phyloP scores from a whole-genome alignment of 2,329 filamentous ascomycete genomes.

The Scedosporium apiospermum region DNA sequence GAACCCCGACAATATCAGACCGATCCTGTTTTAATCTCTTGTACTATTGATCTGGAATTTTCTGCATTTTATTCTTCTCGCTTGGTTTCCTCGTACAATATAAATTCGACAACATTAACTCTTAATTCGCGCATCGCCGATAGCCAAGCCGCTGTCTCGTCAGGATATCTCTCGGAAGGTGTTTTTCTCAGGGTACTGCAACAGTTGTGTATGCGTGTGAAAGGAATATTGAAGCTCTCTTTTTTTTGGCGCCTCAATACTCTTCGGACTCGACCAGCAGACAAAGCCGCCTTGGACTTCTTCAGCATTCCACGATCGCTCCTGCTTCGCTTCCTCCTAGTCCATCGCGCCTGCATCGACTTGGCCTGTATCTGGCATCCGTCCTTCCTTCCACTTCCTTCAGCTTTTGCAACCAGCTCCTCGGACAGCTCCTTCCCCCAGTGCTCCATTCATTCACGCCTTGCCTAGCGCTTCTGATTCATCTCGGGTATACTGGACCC shows the following conservation, averaged over 20 bases:
- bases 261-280: background rate
- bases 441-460: background rate
- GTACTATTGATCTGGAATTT: constrained; percentile 9
- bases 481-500: background rate
- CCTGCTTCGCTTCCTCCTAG: background rate
- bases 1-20: background rate
- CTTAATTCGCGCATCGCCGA: constrained; percentile 4
- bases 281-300: background rate
- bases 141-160: background rate
- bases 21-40: constrained; percentile 1
- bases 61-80: constrained; percentile 18
- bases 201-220: background rate
- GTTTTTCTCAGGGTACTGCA: background rate
- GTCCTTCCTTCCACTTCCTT: background rate
- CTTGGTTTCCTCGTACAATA: constrained; percentile 15
- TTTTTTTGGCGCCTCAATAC: background rate
- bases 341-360: background rate
- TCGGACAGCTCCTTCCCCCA: background rate
- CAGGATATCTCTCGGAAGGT: background rate
- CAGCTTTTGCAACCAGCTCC: background rate
- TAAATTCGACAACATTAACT: constrained; percentile 1
- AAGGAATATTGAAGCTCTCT: constrained; percentile 1
- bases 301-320: background rate
- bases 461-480: background rate
- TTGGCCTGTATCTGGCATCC: background rate